Base-by-base conservation (phyloP, 106 monocot species). In the Allium sativum region DNA sequence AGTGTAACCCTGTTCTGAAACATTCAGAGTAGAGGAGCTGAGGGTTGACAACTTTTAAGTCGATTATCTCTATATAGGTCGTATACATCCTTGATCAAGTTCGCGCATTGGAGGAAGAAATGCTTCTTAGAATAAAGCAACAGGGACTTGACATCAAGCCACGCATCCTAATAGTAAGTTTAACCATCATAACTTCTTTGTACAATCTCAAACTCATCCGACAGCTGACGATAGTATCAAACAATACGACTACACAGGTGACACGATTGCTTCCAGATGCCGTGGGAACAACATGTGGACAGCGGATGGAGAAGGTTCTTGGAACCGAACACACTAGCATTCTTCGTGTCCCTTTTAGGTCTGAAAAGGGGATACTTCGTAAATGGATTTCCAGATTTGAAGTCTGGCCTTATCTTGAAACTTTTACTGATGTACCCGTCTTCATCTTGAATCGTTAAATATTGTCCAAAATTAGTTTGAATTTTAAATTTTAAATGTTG, bases 41-140 rank as follows among this genome's bases (percentile, higher is more conserved):
- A n/a, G n/a, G n/a, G n/a, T n/a, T n/a, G n/a, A n/a, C n/a, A n/a
- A n/a, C n/a, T n/a, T n/a, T n/a, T n/a, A n/a, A n/a, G n/a, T n/a
- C n/a, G n/a, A n/a, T n/a, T n/a, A n/a, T n/a, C n/a, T n/a, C n/a
- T n/a, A n/a, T n/a, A n/a, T n/a, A 83, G 82, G 42, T 84, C 64
- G 84, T 84, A 43, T 84, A 84, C 55, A 84, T 84, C 62, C 54
- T 84, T 63, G 84, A 84, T 59, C 84, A 84, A 79, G 84, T 84
- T 22, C 84, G 84, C 7, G 84, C 84, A 0, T 43, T 84, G 46
- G 84, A 84, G 70, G 58, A 73, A 40, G 79, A 76, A 71, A 79
- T 84, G 84, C 73, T 84, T 7, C 67, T 73, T 40, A 76, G 79
- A 21, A 76, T 79, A 13, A 79, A 84, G 79, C 76, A 68, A 60